Conservation (phyloP, 352 stramenopile genomes). For the Pythium utonaiense region DNA sequence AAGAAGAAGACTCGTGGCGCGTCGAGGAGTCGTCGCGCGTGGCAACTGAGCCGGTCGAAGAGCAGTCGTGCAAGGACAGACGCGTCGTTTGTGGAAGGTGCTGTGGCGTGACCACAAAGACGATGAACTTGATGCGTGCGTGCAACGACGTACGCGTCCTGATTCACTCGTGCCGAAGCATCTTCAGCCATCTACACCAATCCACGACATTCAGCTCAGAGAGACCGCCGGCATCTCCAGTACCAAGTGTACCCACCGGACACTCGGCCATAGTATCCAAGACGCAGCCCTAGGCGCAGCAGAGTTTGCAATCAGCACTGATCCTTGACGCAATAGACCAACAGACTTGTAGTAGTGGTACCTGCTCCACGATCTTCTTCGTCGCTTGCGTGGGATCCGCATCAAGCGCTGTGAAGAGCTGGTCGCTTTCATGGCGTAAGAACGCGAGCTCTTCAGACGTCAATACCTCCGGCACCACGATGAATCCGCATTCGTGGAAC, state of each 20-base stretch:
- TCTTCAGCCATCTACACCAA: slow-evolving; percentile 38
- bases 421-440: slow-evolving; percentile 36
- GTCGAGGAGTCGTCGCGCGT: slow-evolving; percentile 5
- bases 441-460: slow-evolving; percentile 32
- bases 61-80: slow-evolving; percentile 26
- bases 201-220: not conserved
- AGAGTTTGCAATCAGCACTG: not conserved
- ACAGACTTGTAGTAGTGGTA: slow-evolving; percentile 1
- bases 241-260: slow-evolving; percentile 26
- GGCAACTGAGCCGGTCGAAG: slow-evolving; percentile 37
- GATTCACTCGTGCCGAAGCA: not conserved
- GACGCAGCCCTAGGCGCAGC: slow-evolving; percentile 43
- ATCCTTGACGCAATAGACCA: not conserved
- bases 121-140: slow-evolving; percentile 21
- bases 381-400: slow-evolving; percentile 6
- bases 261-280: slow-evolving; percentile 53
- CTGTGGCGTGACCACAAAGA: not conserved
- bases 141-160: slow-evolving; percentile 7
- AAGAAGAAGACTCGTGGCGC: slow-evolving; percentile 44
- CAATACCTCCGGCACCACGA: slow-evolving; percentile 32
- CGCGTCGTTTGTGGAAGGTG: slow-evolving; percentile 1
- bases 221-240: too few species aligned
- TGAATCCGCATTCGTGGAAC: slow-evolving; percentile 22
- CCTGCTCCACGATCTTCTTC: slow-evolving; percentile 26
- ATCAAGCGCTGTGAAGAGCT: slow-evolving; percentile 20